These are phyloP conservation scores for Mycena haematopus DNA, from an alignment of 768 basidiomycete genomes.

Conservation along the genomic window DNA sequence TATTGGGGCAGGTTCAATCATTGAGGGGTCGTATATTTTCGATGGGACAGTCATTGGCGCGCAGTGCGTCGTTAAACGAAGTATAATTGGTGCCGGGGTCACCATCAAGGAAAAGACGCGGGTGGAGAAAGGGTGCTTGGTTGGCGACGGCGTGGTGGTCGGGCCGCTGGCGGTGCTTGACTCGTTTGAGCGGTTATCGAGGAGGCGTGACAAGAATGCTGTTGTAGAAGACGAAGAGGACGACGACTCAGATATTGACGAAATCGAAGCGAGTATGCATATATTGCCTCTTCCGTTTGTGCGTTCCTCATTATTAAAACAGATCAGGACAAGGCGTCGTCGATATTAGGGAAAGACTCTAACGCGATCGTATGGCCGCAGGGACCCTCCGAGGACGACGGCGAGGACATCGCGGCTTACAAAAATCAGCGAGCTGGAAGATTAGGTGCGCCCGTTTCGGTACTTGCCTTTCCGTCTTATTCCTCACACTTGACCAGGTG, in stretches of 20 bases:
- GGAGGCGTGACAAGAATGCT: slow-evolving; percentile 43
- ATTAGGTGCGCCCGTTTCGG: slow-evolving; percentile 54
- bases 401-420: slow-evolving; percentile 63
- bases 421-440: slow-evolving; percentile 78
- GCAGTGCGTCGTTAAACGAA: slow-evolving; percentile 72
- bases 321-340: slow-evolving; percentile 57
- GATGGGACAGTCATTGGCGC: slow-evolving; percentile 77
- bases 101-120: slow-evolving; percentile 67
- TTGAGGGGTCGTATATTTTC: slow-evolving; percentile 84
- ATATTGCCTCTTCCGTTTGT: not conserved
- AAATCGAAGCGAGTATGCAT: slow-evolving; percentile 70
- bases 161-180: slow-evolving; percentile 73
- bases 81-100: slow-evolving; percentile 85
- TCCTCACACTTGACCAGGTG: slow-evolving; percentile 49
- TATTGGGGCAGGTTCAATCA: slow-evolving; percentile 72
- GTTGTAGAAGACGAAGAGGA: slow-evolving; percentile 36
- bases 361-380: slow-evolving; percentile 87
- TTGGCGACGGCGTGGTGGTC: slow-evolving; percentile 82
- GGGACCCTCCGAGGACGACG: slow-evolving; percentile 65
- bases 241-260: slow-evolving; percentile 67
- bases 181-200: slow-evolving; percentile 80
- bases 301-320: slow-evolving; percentile 13
- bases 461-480: slow-evolving; percentile 1
- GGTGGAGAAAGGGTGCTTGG: slow-evolving; percentile 78
- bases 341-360: slow-evolving; percentile 67